Base-by-base conservation (phyloP, 257 asterid genomes). In the Solanum pinnatisectum region DNA sequence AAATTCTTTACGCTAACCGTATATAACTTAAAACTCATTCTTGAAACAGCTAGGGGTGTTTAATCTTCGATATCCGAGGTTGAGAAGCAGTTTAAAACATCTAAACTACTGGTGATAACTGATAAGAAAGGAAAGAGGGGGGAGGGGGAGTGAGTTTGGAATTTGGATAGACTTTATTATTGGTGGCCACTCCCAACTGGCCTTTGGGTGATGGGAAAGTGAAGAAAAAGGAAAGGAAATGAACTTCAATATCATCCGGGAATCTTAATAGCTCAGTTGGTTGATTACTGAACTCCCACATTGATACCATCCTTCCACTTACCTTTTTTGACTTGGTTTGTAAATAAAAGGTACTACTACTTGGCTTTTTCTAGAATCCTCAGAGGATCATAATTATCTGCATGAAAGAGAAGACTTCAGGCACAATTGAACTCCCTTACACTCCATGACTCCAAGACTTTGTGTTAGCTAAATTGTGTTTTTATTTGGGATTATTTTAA, bases 251-350 rank as follows among this genome's bases (percentile, higher is more conserved):
- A 84, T 85, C 90, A 84, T 36, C 46, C 83, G 3, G 0, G 10
- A 52, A 52, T 52, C 3, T 40, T 40, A 40, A 3, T 40, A 40
- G 46, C 13, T 40, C 12, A 40, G 12, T 40, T 40, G 3, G 46
- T 40, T 40, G 13, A 40, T 18, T 20, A 56, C 4, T 18, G 4
- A 56, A 56, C 4, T 56, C 1, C n/a, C 23, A 56, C 4, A 8
- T 56, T 52, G 3, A 3, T 35, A 35, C 33, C 33, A 32, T 32
- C n/a, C n/a, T 6, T 56, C 65, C n/a, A 0, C 65, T 30, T 56
- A 14, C 87, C 16, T 81, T 81, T 49, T 85, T 87, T 22, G 23
- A 85, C 76, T 87, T 88, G 87, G 82, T 60, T 35, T 83, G 88
- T 44, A 87, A 86, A 83, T 63, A 86, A 82, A 25, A 87, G 89